These are phyloP conservation scores for Ceratocystiopsis minuta DNA, from an alignment of 2,329 filamentous ascomycete species.

Conservation along the genomic window DNA sequence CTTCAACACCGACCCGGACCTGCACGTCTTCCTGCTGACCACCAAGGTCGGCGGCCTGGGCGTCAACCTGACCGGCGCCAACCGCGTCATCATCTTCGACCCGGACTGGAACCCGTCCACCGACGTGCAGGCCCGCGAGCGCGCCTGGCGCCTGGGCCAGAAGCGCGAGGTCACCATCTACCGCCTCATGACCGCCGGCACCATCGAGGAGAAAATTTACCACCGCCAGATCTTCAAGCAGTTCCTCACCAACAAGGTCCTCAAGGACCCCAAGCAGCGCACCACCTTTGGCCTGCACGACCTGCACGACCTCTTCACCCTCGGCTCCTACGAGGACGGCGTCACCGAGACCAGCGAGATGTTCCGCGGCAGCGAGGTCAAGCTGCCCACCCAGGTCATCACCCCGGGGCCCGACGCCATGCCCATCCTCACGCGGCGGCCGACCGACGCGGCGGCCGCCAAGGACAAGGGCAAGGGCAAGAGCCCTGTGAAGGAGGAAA, in stretches of 20 bases:
- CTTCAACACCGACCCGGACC: constrained; percentile 65
- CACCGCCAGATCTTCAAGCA: constrained; percentile 98
- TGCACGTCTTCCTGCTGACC: constrained; percentile 83
- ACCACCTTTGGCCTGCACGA: constrained; percentile 82
- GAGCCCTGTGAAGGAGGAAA: not conserved
- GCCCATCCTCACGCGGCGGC: constrained; percentile 2
- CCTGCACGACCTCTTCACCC: constrained; percentile 76
- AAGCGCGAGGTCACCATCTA: constrained; percentile 93
- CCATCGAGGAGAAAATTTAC: constrained; percentile 98
- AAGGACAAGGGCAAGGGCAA: not conserved
- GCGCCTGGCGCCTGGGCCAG: constrained; percentile 89
- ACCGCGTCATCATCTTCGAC: constrained; percentile 94
- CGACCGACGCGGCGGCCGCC: not conserved
- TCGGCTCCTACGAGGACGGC: constrained; percentile 48
- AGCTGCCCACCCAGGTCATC: constrained; percentile 23
- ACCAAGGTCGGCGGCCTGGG: constrained; percentile 91
- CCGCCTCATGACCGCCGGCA: constrained; percentile 91
- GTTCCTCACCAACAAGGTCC: constrained; percentile 87
- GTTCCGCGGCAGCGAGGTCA: constrained; percentile 74
- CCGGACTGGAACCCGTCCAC: constrained; percentile 98
- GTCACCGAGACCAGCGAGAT: constrained; percentile 70
- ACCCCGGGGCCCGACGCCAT: constrained; percentile 13
- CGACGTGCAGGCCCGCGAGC: constrained; percentile 83
- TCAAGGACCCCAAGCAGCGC: constrained; percentile 84
- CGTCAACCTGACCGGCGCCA: constrained; percentile 84